Conservation (phyloP, 2,329 filamentous ascomycete genomes). For the Aureobasidium pullulans region DNA sequence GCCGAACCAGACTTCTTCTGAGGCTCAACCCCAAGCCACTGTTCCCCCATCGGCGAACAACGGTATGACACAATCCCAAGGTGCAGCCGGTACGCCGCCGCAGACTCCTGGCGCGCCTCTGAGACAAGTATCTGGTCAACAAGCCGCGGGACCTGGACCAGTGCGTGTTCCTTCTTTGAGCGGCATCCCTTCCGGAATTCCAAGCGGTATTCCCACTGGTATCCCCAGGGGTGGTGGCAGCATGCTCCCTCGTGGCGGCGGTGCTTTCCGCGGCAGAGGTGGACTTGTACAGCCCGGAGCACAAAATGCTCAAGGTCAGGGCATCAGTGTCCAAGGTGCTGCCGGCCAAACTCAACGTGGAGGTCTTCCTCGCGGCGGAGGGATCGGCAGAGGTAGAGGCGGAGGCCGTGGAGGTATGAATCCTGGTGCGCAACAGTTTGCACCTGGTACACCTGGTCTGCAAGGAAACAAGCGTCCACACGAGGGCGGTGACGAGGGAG, state of each 20-base stretch:
- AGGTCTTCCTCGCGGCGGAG: slow-evolving; percentile 17
- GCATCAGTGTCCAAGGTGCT: slow-evolving; percentile 13
- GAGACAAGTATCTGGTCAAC: slow-evolving; percentile 14
- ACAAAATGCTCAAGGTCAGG: slow-evolving; percentile 3
- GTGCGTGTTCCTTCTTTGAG: slow-evolving; percentile 15
- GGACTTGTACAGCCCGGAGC: slow-evolving; percentile 11
- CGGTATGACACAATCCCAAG: neutral
- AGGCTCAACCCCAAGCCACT: slow-evolving; percentile 16
- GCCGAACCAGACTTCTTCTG: neutral
- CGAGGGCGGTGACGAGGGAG: slow-evolving; percentile 25
- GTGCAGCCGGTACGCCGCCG: neutral
- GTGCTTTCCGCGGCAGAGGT: slow-evolving; percentile 18
- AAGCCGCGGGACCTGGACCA: slow-evolving; percentile 19
- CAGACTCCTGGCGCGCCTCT: neutral
- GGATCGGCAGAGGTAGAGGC: slow-evolving; percentile 20
- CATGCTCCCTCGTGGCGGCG: slow-evolving; percentile 21
- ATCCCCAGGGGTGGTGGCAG: slow-evolving; percentile 20
- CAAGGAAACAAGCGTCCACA: slow-evolving; percentile 28
- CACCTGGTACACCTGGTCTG: slow-evolving; percentile 21
- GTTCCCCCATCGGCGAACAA: slow-evolving; percentile 11
- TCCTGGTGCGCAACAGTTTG: slow-evolving; percentile 28
- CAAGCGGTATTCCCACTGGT: slow-evolving; percentile 15
- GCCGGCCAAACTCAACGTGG: slow-evolving; percentile 14
- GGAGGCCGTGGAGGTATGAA: slow-evolving; percentile 26
- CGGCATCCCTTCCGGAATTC: slow-evolving; percentile 14